These are phyloP conservation scores for Gynandropsis gynandra DNA, from an alignment of 345 rosid species.

Conservation along the genomic window DNA sequence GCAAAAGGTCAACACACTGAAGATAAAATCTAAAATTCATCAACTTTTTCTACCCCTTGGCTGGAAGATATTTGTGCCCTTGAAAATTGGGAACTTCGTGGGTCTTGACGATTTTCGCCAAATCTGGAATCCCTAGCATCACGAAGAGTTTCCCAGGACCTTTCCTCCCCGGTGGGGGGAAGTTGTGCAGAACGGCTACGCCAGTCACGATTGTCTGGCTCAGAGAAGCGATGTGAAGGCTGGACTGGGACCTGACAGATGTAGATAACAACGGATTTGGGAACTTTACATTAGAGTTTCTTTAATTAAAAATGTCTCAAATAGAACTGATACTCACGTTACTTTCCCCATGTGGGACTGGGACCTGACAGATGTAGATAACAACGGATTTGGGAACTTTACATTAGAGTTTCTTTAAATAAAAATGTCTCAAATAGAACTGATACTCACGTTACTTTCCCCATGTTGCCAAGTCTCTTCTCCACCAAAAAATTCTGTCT, in stretches of 20 bases:
- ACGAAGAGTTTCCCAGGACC: slow-evolving; percentile 45
- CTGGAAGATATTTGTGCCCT: slow-evolving; percentile 38
- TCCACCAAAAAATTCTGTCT: slow-evolving; percentile 52
- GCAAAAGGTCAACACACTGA: background rate
- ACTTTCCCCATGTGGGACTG: slow-evolving; percentile 42
- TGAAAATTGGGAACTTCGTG: slow-evolving; percentile 35
- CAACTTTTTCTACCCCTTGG: slow-evolving; percentile 44
- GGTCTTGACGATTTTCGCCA: slow-evolving; percentile 38
- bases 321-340: slow-evolving; percentile 37
- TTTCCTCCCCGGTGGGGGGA: slow-evolving; percentile 49
- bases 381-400: slow-evolving; percentile 12
- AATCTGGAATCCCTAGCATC: slow-evolving; percentile 41
- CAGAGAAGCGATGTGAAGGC: slow-evolving; percentile 28
- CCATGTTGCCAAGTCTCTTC: slow-evolving; percentile 56
- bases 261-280: slow-evolving; percentile 9
- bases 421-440: slow-evolving; percentile 16
- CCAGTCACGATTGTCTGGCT: slow-evolving; percentile 82
- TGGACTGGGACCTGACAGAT: slow-evolving; percentile 21
- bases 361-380: slow-evolving; percentile 14
- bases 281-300: slow-evolving; percentile 5
- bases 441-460: slow-evolving; percentile 47
- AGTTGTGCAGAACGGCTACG: slow-evolving; percentile 42
- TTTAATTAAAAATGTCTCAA: slow-evolving; percentile 10
- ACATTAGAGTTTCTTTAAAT: background rate
- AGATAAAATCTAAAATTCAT: background rate